Conservation (phyloP, 2,329 filamentous ascomycete genomes). For the Epichloe sp. region DNA sequence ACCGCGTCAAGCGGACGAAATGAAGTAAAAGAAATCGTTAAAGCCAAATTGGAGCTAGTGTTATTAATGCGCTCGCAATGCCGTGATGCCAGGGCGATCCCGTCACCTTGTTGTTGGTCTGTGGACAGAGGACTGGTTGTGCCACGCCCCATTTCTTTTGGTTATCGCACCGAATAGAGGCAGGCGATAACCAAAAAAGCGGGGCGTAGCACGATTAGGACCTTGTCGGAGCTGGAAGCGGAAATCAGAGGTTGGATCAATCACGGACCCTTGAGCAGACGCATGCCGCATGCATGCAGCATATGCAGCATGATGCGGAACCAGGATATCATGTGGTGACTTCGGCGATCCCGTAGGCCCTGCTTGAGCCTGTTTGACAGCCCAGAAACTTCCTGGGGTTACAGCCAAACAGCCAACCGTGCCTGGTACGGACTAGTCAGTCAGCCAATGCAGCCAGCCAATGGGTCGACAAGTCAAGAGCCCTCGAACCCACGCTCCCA, state of each 20-base stretch:
- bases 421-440: too few relatives aligned
- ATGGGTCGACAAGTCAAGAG: too few relatives aligned
- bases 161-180: too few relatives aligned
- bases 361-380: neutral
- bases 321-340: conserved; percentile 1
- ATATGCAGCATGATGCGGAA: neutral
- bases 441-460: too few relatives aligned
- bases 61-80: neutral
- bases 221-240: neutral
- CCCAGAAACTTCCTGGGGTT: neutral
- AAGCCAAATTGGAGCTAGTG: neutral
- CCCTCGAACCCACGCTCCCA: too few relatives aligned
- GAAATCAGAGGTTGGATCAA: neutral
- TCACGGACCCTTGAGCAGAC: neutral
- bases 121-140: neutral
- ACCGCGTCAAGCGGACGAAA: neutral
- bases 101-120: neutral
- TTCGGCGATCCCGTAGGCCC: conserved; percentile 4
- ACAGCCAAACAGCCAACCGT: too few relatives aligned
- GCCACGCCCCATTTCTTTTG: too few relatives aligned
- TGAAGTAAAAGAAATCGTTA: neutral
- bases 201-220: too few relatives aligned
- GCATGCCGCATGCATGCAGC: neutral
- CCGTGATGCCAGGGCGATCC: neutral
- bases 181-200: too few relatives aligned